phyloP scores from a whole-genome alignment of 371 early-diverging fungal species.

The Dichotomocladium elegans region DNA sequence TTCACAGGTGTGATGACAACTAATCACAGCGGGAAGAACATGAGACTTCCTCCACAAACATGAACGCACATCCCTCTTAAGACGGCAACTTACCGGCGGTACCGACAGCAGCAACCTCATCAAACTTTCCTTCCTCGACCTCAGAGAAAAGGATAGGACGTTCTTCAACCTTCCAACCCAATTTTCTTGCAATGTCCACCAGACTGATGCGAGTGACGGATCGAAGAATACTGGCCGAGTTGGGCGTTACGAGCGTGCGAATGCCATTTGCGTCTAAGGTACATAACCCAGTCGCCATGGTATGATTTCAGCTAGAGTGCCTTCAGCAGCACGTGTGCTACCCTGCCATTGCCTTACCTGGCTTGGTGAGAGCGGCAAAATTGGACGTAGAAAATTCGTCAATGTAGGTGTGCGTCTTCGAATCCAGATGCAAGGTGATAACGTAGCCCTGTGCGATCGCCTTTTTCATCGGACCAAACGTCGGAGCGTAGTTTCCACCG shows the following conservation, averaged over 20 bases:
- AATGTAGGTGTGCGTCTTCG: slow-evolving; percentile 59
- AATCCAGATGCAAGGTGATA: slow-evolving; percentile 73
- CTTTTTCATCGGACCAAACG: slow-evolving; percentile 50
- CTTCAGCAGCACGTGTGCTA: no score
- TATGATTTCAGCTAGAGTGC: no score
- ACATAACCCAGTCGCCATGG: no score
- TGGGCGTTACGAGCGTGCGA: slow-evolving; percentile 69
- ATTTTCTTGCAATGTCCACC: slow-evolving; percentile 54
- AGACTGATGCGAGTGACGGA: slow-evolving; percentile 74
- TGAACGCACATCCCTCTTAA: no score
- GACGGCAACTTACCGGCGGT: slow-evolving; percentile 55
- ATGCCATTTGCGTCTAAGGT: slow-evolving; percentile 41
- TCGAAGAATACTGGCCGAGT: slow-evolving; percentile 58
- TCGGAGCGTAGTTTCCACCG: slow-evolving; percentile 78
- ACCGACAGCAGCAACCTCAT: slow-evolving; percentile 74
- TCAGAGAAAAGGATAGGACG: slow-evolving; percentile 57
- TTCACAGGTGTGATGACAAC: slow-evolving; percentile 78
- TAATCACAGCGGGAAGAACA: neutral
- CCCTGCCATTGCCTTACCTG: no score
- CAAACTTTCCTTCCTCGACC: slow-evolving; percentile 56
- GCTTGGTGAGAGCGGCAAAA: slow-evolving; percentile 68
- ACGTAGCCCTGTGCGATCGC: slow-evolving; percentile 67
- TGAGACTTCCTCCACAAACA: no score
- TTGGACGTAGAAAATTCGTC: slow-evolving; percentile 85
- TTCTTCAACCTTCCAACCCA: slow-evolving; percentile 71